Evolutionary conservation across 352 stramenopile genomes (phyloP).

Genomic region (Phytophthora rubi): DNA sequence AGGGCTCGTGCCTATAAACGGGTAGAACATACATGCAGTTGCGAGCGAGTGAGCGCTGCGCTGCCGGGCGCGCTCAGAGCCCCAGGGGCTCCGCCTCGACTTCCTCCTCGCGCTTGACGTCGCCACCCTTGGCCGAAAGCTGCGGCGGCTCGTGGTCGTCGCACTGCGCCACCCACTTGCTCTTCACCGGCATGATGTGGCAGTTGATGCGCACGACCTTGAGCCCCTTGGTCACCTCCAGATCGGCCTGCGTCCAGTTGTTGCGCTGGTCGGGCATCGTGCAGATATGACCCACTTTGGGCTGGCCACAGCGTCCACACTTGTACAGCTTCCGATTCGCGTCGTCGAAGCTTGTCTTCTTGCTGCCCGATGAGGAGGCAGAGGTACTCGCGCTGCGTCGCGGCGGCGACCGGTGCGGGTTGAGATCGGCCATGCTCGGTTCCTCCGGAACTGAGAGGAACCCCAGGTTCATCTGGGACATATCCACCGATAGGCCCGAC

Average conservation of each 20-base stretch:
- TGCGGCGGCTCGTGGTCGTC: constrained; percentile 59
- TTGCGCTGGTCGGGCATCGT: constrained; percentile 88
- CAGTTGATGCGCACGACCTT: constrained; percentile 79
- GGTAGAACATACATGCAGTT: constrained; percentile 28
- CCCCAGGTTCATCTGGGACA: constrained; percentile 81
- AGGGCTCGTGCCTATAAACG: constrained; percentile 23
- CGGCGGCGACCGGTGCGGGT: constrained; percentile 37
- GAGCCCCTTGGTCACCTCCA: constrained; percentile 79
- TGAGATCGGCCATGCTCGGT: constrained; percentile 50
- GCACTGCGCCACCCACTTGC: constrained; percentile 65
- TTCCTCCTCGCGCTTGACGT: constrained; percentile 38
- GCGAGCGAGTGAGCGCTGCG: not conserved
- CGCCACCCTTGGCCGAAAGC: constrained; percentile 21
- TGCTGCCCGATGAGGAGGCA: constrained; percentile 31
- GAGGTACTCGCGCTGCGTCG: constrained; percentile 27
- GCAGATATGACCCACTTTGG: constrained; percentile 88
- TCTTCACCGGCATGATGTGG: constrained; percentile 77
- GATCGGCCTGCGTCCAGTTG: constrained; percentile 84
- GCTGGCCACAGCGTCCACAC: constrained; percentile 83
- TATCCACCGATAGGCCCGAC: constrained; percentile 82
- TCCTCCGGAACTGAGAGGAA: constrained; percentile 76
- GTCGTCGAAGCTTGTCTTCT: constrained; percentile 44
- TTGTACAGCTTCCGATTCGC: constrained; percentile 86
- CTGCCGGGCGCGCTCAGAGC: constrained; percentile 14
- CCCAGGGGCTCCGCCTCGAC: constrained; percentile 35